phyloP scores from a whole-genome alignment of 768 basidiomycete species.

The Crepidotus variabilis region DNA sequence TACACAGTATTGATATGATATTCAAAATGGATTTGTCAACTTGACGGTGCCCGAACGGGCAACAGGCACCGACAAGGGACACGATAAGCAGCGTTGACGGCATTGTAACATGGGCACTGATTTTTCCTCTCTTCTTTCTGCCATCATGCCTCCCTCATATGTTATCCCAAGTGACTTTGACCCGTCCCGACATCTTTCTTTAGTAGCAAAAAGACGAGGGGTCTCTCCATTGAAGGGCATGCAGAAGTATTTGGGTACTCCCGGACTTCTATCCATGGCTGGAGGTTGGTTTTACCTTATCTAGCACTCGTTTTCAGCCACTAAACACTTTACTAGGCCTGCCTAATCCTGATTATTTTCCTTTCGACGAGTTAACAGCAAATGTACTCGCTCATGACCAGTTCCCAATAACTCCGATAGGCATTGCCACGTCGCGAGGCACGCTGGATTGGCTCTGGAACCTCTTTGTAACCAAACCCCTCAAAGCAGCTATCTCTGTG shows the following conservation, averaged over 20 bases:
- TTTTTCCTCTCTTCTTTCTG: background rate
- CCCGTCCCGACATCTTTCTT: slow-evolving; percentile 71
- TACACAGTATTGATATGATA: background rate
- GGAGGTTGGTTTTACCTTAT: slow-evolving; percentile 47
- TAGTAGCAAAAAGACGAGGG: slow-evolving; percentile 41
- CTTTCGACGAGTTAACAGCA: slow-evolving; percentile 58
- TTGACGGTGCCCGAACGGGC: too few relatives aligned
- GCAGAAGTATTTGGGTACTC: slow-evolving; percentile 52
- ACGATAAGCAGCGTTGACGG: too few relatives aligned
- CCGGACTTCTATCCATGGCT: slow-evolving; percentile 58
- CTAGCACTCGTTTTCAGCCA: background rate
- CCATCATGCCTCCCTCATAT: background rate
- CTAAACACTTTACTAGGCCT: slow-evolving; percentile 37
- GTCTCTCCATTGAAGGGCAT: slow-evolving; percentile 64
- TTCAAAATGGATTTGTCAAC: background rate
- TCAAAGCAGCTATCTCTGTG: slow-evolving; percentile 47
- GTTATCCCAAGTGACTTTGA: slow-evolving; percentile 57
- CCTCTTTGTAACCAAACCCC: slow-evolving; percentile 40
- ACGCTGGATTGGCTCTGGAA: slow-evolving; percentile 58
- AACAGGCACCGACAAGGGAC: too few relatives aligned
- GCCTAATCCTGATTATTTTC: slow-evolving; percentile 68
- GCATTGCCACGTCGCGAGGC: slow-evolving; percentile 12
- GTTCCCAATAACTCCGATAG: slow-evolving; percentile 8
- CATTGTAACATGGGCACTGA: background rate
- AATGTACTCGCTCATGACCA: slow-evolving; percentile 38